Evolutionary conservation across 768 basidiomycete genomes (phyloP).

Genomic region (Mycena sanguinolenta): DNA sequence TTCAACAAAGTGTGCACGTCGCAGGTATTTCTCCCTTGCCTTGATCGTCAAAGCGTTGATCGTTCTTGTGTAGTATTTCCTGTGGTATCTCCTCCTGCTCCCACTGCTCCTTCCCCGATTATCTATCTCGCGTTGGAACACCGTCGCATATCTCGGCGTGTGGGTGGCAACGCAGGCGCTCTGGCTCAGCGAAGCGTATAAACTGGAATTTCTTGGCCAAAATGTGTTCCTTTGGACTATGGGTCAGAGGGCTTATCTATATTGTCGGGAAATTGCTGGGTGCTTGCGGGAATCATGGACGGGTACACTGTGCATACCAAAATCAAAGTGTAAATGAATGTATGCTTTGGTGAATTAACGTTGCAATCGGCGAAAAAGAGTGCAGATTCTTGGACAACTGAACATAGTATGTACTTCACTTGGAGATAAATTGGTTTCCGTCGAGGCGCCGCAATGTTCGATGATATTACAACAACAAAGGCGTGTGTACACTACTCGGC

Average conservation of each 20-base stretch:
- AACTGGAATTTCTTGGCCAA: conserved; percentile 87
- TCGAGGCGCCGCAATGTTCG: too few relatives aligned
- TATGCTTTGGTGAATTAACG: too few relatives aligned
- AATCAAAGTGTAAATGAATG: too few relatives aligned
- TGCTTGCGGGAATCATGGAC: conserved; percentile 75
- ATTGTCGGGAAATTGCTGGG: conserved; percentile 85
- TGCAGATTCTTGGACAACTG: too few relatives aligned
- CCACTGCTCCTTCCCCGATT: conserved; percentile 85
- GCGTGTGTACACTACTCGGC: background rate
- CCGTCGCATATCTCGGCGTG: conserved; percentile 57
- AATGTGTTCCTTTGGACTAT: conserved; percentile 81
- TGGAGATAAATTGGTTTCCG: too few relatives aligned
- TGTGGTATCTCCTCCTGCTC: conserved; percentile 94
- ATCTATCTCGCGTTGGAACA: conserved; percentile 59
- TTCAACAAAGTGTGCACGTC: conserved; percentile 99
- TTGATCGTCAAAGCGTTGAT: background rate
- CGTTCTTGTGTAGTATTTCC: conserved; percentile 78
- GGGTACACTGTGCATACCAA: conserved; percentile 48
- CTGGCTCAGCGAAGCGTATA: conserved; percentile 94
- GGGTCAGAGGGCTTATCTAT: conserved; percentile 84
- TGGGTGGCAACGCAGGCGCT: conserved; percentile 88
- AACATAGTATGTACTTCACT: too few relatives aligned
- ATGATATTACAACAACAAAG: conserved; percentile 5
- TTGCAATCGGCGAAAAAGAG: too few relatives aligned
- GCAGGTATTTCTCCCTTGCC: conserved; percentile 66